phyloP scores from a whole-genome alignment of 129 eudicot genomes.

The Centella asiatica region DNA sequence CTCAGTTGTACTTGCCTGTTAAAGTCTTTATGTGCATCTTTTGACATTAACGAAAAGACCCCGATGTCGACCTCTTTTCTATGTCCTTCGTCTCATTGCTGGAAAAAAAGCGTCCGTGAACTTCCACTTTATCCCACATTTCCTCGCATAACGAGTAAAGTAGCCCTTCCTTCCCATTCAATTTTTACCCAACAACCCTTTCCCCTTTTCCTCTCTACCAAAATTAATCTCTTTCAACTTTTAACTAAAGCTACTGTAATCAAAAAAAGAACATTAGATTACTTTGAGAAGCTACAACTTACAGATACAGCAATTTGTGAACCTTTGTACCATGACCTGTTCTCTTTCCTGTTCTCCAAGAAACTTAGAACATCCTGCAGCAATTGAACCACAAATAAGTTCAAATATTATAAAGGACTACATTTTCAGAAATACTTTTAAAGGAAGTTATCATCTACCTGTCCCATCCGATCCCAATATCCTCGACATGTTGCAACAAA shows the following conservation, averaged over 20 bases:
- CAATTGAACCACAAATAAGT: slow-evolving; percentile 15
- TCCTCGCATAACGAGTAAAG: too few species aligned
- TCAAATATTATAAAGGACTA: not conserved
- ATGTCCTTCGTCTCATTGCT: too few species aligned
- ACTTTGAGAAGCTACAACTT: slow-evolving; percentile 20
- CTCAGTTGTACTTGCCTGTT: too few species aligned
- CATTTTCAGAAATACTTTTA: not conserved
- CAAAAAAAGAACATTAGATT: not conserved
- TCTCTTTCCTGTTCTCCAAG: slow-evolving; percentile 78
- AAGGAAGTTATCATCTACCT: slow-evolving; percentile 26
- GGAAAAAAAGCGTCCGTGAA: too few species aligned
- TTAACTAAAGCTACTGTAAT: not conserved
- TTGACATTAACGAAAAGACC: too few species aligned
- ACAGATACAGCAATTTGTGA: slow-evolving; percentile 69
- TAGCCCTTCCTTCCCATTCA: too few species aligned
- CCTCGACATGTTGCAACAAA: slow-evolving; percentile 68
- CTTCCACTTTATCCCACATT: too few species aligned
- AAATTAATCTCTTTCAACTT: not conserved
- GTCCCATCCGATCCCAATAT: slow-evolving; percentile 82
- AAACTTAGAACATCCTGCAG: slow-evolving; percentile 75
- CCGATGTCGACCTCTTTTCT: too few species aligned
- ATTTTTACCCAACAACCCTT: too few species aligned
- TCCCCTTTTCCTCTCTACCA: not conserved
- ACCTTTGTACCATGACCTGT: slow-evolving; percentile 71
- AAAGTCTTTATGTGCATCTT: too few species aligned